Percentiles rank a stretch among this genome's conserved stretches.
Evolutionary conservation across 306 rosid species (phyloP).

Genomic region (Dalbergia oliveri): DNA sequence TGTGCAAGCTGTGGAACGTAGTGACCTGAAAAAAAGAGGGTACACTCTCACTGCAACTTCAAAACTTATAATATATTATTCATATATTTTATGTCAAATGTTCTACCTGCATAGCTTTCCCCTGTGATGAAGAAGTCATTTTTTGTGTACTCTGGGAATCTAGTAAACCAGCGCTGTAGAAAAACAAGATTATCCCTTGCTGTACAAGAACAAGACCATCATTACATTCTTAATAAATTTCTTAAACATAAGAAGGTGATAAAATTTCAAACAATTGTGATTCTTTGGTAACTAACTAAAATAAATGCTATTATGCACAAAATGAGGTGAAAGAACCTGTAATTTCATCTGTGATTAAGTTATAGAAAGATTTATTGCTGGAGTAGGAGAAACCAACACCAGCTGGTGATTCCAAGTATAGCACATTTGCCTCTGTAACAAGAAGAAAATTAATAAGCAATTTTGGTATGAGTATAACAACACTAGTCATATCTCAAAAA

Average conservation of each 20-base stretch:
- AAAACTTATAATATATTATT: not conserved
- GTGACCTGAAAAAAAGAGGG: slow-evolving; percentile 60
- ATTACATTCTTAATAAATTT: not conserved
- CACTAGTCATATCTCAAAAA: no score
- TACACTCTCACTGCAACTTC: not conserved
- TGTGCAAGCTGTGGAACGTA: slow-evolving; percentile 80
- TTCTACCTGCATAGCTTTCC: slow-evolving; percentile 72
- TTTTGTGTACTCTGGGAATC: slow-evolving; percentile 58
- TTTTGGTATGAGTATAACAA: no score
- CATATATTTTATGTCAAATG: not conserved
- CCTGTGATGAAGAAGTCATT: slow-evolving; percentile 68
- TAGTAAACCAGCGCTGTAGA: slow-evolving; percentile 60
- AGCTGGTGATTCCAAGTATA: slow-evolving; percentile 74
- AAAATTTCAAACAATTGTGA: not conserved
- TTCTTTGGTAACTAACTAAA: not conserved
- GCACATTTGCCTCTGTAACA: slow-evolving; percentile 62
- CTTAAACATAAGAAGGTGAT: not conserved
- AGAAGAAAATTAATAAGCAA: not conserved
- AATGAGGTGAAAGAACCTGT: slow-evolving; percentile 54
- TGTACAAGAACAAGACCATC: slow-evolving; percentile 9
- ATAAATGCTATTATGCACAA: not conserved
- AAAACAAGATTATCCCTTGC: slow-evolving; percentile 70
- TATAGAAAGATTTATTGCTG: slow-evolving; percentile 58
- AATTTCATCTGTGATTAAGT: slow-evolving; percentile 49
- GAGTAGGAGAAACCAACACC: slow-evolving; percentile 88